phyloP scores from a whole-genome alignment of 2,329 filamentous ascomycete genomes.

The Hymenoscyphus infarciens region DNA sequence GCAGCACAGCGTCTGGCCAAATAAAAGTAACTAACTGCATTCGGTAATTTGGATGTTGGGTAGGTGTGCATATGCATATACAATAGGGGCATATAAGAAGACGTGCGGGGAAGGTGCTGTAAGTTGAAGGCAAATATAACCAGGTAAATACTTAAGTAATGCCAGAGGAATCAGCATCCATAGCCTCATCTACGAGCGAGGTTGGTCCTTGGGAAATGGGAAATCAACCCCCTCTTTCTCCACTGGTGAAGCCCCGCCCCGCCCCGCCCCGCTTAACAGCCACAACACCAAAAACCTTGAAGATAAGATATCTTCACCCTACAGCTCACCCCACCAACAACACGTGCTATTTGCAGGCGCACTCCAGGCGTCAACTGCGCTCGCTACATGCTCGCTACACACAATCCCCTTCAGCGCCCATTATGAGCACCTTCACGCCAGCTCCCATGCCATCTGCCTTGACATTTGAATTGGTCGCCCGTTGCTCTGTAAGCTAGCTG shows the following conservation, averaged over 20 bases:
- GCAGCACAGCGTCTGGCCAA: too few relatives aligned
- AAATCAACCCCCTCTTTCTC: too few relatives aligned
- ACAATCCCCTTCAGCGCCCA: background rate
- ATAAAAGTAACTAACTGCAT: too few relatives aligned
- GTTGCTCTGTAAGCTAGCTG: slow-evolving; percentile 69
- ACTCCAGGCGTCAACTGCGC: too few relatives aligned
- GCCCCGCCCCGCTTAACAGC: background rate
- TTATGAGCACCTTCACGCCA: background rate
- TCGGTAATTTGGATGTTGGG: too few relatives aligned
- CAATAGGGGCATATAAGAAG: background rate
- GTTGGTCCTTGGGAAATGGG: background rate
- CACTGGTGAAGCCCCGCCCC: too few relatives aligned
- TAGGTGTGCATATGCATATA: too few relatives aligned
- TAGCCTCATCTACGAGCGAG: background rate
- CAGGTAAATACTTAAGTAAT: background rate
- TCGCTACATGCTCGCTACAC: too few relatives aligned
- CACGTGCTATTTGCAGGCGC: background rate
- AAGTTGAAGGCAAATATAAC: too few relatives aligned
- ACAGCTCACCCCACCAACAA: background rate
- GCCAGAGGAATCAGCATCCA: slow-evolving; percentile 1
- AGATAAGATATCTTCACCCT: slow-evolving; percentile 1
- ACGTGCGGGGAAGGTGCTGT: background rate
- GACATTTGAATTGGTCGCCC: slow-evolving; percentile 72
- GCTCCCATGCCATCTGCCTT: slow-evolving; percentile 58
- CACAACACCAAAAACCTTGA: background rate